phyloP scores from a whole-genome alignment of 2,329 filamentous ascomycete genomes.

The Fusarium continuum region DNA sequence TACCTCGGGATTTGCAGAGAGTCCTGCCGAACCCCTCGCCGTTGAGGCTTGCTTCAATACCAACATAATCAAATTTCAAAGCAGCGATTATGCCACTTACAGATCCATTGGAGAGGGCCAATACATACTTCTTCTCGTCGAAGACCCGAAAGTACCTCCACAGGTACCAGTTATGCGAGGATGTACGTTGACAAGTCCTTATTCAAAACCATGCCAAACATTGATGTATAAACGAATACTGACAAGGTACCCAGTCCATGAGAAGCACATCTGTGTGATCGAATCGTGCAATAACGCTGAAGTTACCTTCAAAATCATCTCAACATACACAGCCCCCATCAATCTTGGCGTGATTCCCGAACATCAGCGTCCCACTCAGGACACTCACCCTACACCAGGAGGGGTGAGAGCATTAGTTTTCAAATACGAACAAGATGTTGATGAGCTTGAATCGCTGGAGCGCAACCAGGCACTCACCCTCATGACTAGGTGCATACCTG shows the following conservation, averaged over 20 bases:
- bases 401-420: constrained; percentile 39
- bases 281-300: constrained; percentile 1
- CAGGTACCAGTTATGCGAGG: constrained; percentile 6
- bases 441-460: constrained; percentile 17
- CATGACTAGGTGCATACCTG: constrained; percentile 67
- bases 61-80: constrained; percentile 20
- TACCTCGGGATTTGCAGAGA: constrained; percentile 4
- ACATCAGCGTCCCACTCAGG: neutral
- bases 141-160: neutral
- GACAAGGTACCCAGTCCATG: constrained; percentile 12
- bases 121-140: constrained; percentile 25
- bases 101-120: constrained; percentile 30
- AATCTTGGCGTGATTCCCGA: neutral
- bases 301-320: constrained; percentile 26
- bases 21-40: neutral
- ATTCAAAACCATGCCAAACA: neutral
- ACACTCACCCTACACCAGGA: neutral
- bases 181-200: constrained; percentile 9
- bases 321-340: neutral
- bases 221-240: neutral
- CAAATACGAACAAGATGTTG: constrained; percentile 39
- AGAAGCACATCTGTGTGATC: constrained; percentile 33
- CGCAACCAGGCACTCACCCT: constrained; percentile 50
- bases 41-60: constrained; percentile 27
- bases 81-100: constrained; percentile 21